Evolutionary conservation across 2,329 filamentous ascomycete genomes (phyloP).

Genomic region (Penicillium sp.): DNA sequence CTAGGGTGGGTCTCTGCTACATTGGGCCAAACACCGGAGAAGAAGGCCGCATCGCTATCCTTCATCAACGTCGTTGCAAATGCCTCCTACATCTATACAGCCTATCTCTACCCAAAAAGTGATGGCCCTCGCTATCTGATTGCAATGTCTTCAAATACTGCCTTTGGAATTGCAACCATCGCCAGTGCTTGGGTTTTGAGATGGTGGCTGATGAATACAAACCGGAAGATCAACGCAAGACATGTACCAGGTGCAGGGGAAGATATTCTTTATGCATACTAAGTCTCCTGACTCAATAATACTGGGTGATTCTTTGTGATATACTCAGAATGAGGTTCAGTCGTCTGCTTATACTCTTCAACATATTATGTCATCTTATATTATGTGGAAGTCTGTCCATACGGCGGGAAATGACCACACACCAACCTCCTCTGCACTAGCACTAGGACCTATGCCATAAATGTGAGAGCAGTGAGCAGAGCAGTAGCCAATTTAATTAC

Average conservation of each 20-base stretch:
- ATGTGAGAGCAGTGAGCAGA: no score
- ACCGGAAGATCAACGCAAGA: conserved; percentile 3
- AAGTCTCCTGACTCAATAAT: neutral
- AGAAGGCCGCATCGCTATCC: conserved; percentile 43
- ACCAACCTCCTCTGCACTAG: no score
- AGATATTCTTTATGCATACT: conserved; percentile 1
- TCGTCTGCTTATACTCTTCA: neutral
- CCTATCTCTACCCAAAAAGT: conserved; percentile 31
- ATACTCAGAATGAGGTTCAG: neutral
- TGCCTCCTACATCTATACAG: conserved; percentile 39
- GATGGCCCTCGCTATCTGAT: conserved; percentile 14
- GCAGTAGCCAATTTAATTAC: no score
- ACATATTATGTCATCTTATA: neutral
- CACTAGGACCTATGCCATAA: no score
- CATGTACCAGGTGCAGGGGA: neutral
- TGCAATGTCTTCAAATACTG: conserved; percentile 7
- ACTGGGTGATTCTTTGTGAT: neutral
- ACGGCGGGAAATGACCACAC: no score
- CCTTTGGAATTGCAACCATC: conserved; percentile 9
- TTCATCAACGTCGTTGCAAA: conserved; percentile 45
- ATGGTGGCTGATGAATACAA: conserved; percentile 7
- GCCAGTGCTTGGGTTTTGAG: conserved; percentile 8
- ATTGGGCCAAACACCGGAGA: conserved; percentile 44
- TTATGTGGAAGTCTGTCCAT: no score
- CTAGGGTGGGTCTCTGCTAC: conserved; percentile 45